A percentile compares a stretch with the other conserved stretches of the same genome.
Conservation (phyloP, 805 yeast species). For the Candida hungchunana region DNA sequence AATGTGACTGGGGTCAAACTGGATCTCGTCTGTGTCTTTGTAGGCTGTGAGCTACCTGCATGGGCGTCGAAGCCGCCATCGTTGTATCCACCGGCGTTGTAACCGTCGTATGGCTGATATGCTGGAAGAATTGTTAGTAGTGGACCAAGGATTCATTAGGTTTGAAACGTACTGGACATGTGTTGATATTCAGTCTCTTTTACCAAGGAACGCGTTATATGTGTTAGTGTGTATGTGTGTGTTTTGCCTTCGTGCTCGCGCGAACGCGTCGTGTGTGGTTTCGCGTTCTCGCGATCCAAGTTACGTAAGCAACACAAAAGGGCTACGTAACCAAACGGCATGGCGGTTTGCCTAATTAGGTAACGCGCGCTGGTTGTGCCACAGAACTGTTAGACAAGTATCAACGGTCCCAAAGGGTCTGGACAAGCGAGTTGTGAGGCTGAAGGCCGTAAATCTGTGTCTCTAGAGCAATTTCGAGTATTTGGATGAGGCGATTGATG, state of each 20-base stretch:
- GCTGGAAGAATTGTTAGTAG: constrained; percentile 13
- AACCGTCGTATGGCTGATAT: constrained; percentile 36
- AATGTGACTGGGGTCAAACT: constrained; percentile 66
- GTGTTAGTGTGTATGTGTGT: too few species aligned
- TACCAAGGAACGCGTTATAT: too few species aligned
- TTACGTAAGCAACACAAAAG: neutral
- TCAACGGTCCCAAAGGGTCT: too few species aligned
- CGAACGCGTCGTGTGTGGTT: neutral
- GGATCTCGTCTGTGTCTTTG: constrained; percentile 29
- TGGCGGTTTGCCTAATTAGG: too few species aligned
- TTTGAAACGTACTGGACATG: constrained; percentile 7
- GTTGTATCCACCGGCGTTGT: constrained; percentile 27
- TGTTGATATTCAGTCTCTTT: too few species aligned
- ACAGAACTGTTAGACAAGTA: too few species aligned
- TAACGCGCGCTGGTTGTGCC: too few species aligned
- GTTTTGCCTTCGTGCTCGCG: neutral
- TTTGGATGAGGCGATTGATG: neutral
- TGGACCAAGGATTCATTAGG: too few species aligned
- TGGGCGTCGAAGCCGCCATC: constrained; percentile 34
- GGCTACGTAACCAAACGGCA: too few species aligned
- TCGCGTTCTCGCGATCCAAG: neutral
- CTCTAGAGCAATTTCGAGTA: neutral
- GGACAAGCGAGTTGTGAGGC: too few species aligned
- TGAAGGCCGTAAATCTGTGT: too few species aligned
- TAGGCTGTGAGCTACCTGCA: constrained; percentile 31